Evolutionary conservation across 2,329 filamentous ascomycete genomes (phyloP), one percentile per base, ranked within the genome.

Genomic region (Colletotrichum sp.): DNA sequence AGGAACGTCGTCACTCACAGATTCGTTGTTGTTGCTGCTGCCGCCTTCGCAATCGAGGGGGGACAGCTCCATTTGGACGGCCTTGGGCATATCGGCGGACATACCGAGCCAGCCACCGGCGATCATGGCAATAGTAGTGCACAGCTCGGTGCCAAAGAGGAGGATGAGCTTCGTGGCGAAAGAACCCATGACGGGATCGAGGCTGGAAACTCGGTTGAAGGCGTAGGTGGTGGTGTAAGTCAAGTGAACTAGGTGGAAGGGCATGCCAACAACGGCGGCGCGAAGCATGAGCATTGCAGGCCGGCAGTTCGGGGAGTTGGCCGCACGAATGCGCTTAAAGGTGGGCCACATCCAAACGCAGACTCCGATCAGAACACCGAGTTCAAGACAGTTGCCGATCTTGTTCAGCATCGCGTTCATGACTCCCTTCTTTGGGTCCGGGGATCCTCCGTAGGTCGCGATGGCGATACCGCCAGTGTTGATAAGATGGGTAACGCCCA

Each of bases 291-390:
- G n/a, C n/a, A 68, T 75, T 6, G 78, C 75, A n/a, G 74, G 52
- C 1, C 34, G 64, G 30, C 71, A 77, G 71, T 79, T 79, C 62
- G 74, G 75, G 22, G 34, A 75, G 18, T 27, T 73, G 16, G 25
- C 48, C 12, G 28, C 58, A 8, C 60, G 36, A 10, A 79, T 77
- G 34, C 74, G 76, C 34, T 69, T 60, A 27, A 56, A 77, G 12
- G 79, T 78, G 5, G 78, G 78, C 76, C 77, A 80, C 52, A 80
- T 71, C 78, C 79, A 79, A 16, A 62, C 60, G 69, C 76, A 78
- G 18, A 80, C 60, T 28, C 71, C 68, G 64, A 79, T 65, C 52
- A 80, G 78, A 58, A 79, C 78, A 48, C 77, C 74, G 12, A 80
- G 66, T 74, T 79, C 77, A 52, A 80, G 36, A 39, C 77, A 76